These are phyloP conservation scores for Colletotrichum sp. DNA, from an alignment of 2,329 filamentous ascomycete genomes.

Conservation along the genomic window DNA sequence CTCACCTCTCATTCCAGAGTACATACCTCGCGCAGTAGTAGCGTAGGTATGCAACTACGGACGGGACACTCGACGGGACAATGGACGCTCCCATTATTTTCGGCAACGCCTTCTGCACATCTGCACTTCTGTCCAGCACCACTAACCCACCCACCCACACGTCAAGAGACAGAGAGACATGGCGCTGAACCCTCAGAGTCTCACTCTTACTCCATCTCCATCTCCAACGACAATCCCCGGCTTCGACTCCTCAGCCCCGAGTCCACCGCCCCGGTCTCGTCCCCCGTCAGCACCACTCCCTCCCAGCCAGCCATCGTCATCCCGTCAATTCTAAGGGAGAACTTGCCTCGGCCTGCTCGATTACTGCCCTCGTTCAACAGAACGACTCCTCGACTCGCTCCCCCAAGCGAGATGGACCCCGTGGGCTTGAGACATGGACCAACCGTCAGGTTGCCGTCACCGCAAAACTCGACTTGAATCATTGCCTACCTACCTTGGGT, in stretches of 20 bases:
- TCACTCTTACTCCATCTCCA: neutral
- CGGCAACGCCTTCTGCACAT: constrained; percentile 3
- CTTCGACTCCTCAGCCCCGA: neutral
- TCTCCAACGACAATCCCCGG: neutral
- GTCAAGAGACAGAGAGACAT: neutral
- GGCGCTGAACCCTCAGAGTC: constrained; percentile 11
- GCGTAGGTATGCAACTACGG: neutral
- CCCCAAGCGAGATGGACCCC: neutral
- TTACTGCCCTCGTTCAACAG: neutral
- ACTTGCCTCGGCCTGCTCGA: neutral
- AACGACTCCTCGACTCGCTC: neutral
- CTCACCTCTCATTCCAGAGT: neutral
- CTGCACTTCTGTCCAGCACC: neutral
- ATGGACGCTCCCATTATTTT: neutral
- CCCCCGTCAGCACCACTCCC: neutral
- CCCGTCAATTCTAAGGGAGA: neutral
- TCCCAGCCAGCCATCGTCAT: constrained; percentile 2
- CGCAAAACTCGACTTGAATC: neutral
- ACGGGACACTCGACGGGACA: neutral
- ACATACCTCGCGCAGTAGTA: neutral
- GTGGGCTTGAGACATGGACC: neutral
- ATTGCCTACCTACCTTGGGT: neutral
- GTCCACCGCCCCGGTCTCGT: neutral
- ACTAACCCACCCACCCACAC: neutral
- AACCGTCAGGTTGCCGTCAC: neutral